phyloP scores from a whole-genome alignment of 164 flowering plant species.

The Saururus chinensis region DNA sequence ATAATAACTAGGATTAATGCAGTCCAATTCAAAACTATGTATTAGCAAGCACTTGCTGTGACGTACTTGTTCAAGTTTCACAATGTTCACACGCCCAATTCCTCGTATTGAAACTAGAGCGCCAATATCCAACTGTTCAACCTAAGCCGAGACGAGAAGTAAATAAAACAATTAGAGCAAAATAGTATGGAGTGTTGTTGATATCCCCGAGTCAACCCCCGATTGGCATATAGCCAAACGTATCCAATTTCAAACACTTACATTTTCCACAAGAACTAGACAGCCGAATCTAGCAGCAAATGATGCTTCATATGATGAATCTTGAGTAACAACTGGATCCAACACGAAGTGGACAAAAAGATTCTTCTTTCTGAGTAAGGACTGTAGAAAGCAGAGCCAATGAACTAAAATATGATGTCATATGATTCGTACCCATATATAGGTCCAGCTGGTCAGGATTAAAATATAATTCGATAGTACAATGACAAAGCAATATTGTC shows the following conservation, averaged over 20 bases:
- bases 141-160: conserved; percentile 23
- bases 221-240: neutral
- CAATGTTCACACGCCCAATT: conserved; percentile 50
- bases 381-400: conserved; percentile 30
- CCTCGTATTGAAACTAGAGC: conserved; percentile 62
- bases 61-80: conserved; percentile 31
- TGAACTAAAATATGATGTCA: neutral
- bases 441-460: neutral
- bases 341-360: conserved; percentile 65
- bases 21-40: neutral
- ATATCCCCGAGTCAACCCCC: neutral
- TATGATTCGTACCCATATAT: neutral
- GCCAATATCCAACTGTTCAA: conserved; percentile 52
- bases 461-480: neutral
- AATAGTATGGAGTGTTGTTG: neutral
- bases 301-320: conserved; percentile 29
- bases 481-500: too few relatives aligned
- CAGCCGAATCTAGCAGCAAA: conserved; percentile 67
- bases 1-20: too few relatives aligned
- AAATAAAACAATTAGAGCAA: neutral
- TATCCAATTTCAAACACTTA: conserved; percentile 14
- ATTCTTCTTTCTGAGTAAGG: conserved; percentile 36
- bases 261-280: conserved; percentile 49
- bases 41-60: too few relatives aligned
- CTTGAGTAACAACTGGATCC: conserved; percentile 32